Evolutionary conservation across 1,284 basidiomycete genomes (phyloP).

Genomic region (Puccinia hordei): DNA sequence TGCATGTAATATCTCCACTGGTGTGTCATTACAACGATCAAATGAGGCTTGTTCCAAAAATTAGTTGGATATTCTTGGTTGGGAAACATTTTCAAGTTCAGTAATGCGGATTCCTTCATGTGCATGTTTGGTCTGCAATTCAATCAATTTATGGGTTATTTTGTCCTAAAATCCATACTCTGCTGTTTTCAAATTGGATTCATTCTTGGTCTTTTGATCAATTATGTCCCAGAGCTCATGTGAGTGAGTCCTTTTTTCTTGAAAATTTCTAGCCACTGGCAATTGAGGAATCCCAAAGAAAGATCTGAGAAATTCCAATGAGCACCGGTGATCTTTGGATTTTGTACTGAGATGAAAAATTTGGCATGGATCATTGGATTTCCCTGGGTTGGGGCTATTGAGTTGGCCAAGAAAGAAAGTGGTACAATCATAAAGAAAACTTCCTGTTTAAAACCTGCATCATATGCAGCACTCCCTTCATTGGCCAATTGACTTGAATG

Average conservation of each 20-base stretch:
- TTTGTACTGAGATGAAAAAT: neutral
- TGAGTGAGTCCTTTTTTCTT: neutral
- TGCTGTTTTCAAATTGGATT: neutral
- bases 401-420: constrained; percentile 1
- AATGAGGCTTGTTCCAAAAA: neutral
- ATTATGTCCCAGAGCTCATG: neutral
- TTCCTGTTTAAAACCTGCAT: neutral
- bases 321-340: neutral
- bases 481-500: constrained; percentile 1
- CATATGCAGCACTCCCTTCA: constrained; percentile 3
- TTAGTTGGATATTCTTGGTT: neutral
- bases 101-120: neutral
- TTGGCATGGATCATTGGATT: neutral
- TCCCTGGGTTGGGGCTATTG: constrained; percentile 7
- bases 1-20: constrained; percentile 8
- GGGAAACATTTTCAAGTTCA: neutral
- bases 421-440: neutral
- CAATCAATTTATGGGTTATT: neutral
- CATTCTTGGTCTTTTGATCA: neutral
- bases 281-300: neutral
- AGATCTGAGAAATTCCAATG: neutral
- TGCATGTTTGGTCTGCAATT: neutral
- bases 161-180: neutral
- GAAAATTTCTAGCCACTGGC: neutral
- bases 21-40: constrained; percentile 5